Evolutionary conservation across 257 asterid species (phyloP), one percentile per base, ranked within the genome.

Genomic region (Capsicum baccatum): DNA sequence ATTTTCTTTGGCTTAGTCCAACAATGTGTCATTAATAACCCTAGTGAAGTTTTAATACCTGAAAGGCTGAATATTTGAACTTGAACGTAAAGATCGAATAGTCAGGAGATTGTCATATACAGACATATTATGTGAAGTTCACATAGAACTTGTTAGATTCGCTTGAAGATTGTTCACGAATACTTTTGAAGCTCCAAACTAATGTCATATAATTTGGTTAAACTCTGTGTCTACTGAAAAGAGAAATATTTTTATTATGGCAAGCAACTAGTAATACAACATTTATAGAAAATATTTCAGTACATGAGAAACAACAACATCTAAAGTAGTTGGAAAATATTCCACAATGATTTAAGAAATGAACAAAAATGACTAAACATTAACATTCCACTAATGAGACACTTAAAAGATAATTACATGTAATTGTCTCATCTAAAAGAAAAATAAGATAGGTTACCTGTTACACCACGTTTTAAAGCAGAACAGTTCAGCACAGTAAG

Each of bases 111-210:
- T 17, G 47, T 66, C 15, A 66, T 66, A 13, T 66, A 66, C 73
- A 66, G 48, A 10, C 11, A 66, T 66, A 47, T 66, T 15, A 68
- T 68, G 78, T 68, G 52, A 39, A 37, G 54, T 39, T 68, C 21
- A 15, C 8, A 52, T 26, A 68, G 78, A 69, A 69, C 78, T 69
- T 69, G 78, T 69, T 69, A n/a, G 78, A 69, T 54, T 15, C 26
- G n/a, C 14, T 39, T 39, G 78, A 50, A 69, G 73, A 69, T 15
- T 39, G 54, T 39, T 69, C 78, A 15, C 4, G 14, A 39, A 13
- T 26, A 69, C 16, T 15, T 15, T 39, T 16, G 55, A 69, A 42
- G 79, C 55, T 42, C 79, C 17, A 9, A 42, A 17, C 42, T 42
- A 39, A 42, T 33, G 4, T 5, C 59, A 47, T 11, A n/a, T 47